A percentile compares a stretch with the other conserved stretches of the same genome.
phyloP scores from a whole-genome alignment of 768 basidiomycete genomes.

The Clitopilus passeckerianus region DNA sequence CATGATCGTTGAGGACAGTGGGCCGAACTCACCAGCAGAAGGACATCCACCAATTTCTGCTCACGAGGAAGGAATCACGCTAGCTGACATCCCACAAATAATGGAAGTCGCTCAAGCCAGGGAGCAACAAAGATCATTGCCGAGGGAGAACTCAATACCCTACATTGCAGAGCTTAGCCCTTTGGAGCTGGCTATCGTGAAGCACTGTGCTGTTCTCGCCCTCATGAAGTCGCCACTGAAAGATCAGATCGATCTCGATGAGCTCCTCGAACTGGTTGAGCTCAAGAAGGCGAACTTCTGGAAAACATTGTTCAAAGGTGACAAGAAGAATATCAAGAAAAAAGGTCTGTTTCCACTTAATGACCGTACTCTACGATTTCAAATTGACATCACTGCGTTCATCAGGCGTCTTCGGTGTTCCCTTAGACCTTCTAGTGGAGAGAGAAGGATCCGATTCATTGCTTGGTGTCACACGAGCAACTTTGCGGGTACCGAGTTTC shows the following conservation, averaged over 20 bases:
- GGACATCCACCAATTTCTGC: conserved; percentile 28
- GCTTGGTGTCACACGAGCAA: conserved; percentile 80
- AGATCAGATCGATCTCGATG: conserved; percentile 86
- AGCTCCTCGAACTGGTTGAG: conserved; percentile 90
- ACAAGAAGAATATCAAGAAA: conserved; percentile 90
- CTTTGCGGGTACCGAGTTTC: conserved; percentile 91
- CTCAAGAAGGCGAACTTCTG: conserved; percentile 92
- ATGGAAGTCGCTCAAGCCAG: conserved; percentile 90
- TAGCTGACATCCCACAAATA: conserved; percentile 91
- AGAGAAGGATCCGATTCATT: conserved; percentile 94
- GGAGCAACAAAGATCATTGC: conserved; percentile 81
- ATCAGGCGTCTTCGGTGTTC: conserved; percentile 88
- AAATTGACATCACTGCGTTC: neutral
- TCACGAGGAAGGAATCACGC: conserved; percentile 79
- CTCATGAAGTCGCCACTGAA: conserved; percentile 74
- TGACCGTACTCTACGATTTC: conserved; percentile 5
- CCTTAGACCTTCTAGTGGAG: conserved; percentile 89
- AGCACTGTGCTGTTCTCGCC: conserved; percentile 82
- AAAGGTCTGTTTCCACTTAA: conserved; percentile 48
- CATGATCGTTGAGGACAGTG: conserved; percentile 82
- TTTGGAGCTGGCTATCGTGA: conserved; percentile 86
- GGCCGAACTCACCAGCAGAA: conserved; percentile 64
- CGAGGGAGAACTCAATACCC: conserved; percentile 72
- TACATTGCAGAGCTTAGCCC: conserved; percentile 81
- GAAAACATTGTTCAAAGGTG: conserved; percentile 92